Evolutionary conservation across 1,284 basidiomycete species (phyloP).

Genomic region (Coniferiporia sulphurascens): DNA sequence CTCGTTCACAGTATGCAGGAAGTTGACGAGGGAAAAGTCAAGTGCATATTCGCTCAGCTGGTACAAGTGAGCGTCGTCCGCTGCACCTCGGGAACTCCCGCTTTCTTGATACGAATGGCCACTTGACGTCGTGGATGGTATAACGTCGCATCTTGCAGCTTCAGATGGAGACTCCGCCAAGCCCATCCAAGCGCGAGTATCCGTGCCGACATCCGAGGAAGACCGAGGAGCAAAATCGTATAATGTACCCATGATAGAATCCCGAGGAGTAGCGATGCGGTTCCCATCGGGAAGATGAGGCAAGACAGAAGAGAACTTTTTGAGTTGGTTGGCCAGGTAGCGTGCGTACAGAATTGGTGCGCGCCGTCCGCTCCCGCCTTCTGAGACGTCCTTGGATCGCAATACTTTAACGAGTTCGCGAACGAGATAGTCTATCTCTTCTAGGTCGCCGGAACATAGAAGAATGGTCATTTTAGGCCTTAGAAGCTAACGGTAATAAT

Average conservation of each 20-base stretch:
- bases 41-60: constrained; percentile 8
- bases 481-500: constrained; percentile 9
- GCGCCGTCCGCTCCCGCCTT: constrained; percentile 11
- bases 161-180: not conserved
- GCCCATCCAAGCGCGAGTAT: not conserved
- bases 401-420: constrained; percentile 3
- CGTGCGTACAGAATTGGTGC: constrained; percentile 16
- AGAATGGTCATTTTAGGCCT: constrained; percentile 15
- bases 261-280: not conserved
- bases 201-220: not conserved
- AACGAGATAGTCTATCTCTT: constrained; percentile 8
- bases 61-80: not conserved
- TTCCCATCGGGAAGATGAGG: not conserved
- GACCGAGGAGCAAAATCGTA: constrained; percentile 5
- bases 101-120: not conserved
- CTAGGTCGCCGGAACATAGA: constrained; percentile 3
- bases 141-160: not conserved
- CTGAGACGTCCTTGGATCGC: constrained; percentile 10
- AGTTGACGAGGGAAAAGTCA: constrained; percentile 14
- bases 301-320: constrained; percentile 12
- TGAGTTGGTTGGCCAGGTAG: constrained; percentile 18
- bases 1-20: constrained; percentile 15
- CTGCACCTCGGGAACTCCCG: not conserved
- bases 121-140: not conserved
- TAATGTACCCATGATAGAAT: not conserved